Base-by-base conservation (phyloP, 2,329 filamentous ascomycete genomes). In the Byssochlamys sp. region DNA sequence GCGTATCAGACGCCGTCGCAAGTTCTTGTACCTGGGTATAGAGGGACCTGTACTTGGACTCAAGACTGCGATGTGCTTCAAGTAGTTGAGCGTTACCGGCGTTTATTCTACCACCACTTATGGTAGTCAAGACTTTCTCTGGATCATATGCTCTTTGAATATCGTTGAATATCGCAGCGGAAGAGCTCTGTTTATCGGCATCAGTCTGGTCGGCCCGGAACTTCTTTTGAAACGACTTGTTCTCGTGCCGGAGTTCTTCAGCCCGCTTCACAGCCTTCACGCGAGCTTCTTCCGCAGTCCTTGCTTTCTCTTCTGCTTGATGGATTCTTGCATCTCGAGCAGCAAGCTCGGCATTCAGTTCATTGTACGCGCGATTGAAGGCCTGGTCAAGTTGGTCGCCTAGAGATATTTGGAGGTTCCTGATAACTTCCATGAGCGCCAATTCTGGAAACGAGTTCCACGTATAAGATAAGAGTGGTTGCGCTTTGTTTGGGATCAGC, bases 11-110 rank as follows among this genome's bases (percentile, higher is more conserved):
- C 2, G 66, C 67, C 24, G 63, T 55, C 4, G 66, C 39, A 24
- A 75, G 60, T 9, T 60, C 69, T 45, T 62, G 57, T 11, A 69
- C 52, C 54, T 71, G 68, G 7, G 56, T 53, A 52, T 74, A 75
- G 14, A 75, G 62, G 9, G 66, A 61, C 2, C 59, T 56, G 61
- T 75, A 75, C 60, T 66, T 67, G 4, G 59, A 31, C n/a, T 62
- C 62, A 28, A 74, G 55, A 4, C 55, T 56, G 52, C 64, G 53
- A 29, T 61, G 60, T 45, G 57, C 52, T 14, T 66, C 57, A 31
- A 59, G 59, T 29, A 59, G 39, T 28, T 64, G 55, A n/a, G 56
- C 35, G 25, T 55, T 49, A 6, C 49, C 31, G 24, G 45, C 27
- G 7, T 57, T 49, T 28, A 53, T 48, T 45, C 54, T 55, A 25